Evolutionary conservation across 1,284 basidiomycete genomes (phyloP).

Genomic region (Jaminaea rosea): DNA sequence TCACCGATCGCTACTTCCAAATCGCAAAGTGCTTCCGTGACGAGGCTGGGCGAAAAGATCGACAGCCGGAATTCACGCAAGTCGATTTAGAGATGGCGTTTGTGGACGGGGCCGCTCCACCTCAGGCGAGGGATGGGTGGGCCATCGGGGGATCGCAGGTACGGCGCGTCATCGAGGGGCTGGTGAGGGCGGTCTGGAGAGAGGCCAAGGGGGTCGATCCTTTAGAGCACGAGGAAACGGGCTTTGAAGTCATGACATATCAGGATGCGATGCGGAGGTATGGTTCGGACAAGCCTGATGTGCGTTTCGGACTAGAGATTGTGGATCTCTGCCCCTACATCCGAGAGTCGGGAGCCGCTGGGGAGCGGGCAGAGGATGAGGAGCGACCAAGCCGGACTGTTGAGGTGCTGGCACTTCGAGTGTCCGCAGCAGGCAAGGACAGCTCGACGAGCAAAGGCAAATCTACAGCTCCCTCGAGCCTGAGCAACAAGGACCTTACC

Average conservation of each 20-base stretch:
- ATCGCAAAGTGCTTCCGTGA: constrained; percentile 89
- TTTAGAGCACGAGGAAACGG: not conserved
- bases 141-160: constrained; percentile 54
- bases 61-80: constrained; percentile 94
- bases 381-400: constrained; percentile 7
- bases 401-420: constrained; percentile 22
- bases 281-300: constrained; percentile 92
- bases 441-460: not conserved
- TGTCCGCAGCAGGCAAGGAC: not conserved
- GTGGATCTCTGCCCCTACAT: constrained; percentile 14
- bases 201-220: constrained; percentile 49
- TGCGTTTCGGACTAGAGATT: constrained; percentile 61
- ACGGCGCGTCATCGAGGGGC: constrained; percentile 25
- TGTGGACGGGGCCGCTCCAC: constrained; percentile 63
- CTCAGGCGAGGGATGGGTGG: constrained; percentile 52
- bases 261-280: constrained; percentile 51
- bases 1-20: constrained; percentile 80
- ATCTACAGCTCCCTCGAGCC: not conserved
- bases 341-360: not conserved
- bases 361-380: not conserved
- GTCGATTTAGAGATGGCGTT: constrained; percentile 94
- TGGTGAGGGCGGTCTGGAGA: constrained; percentile 60
- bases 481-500: constrained; percentile 28
- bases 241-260: constrained; percentile 31
- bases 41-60: constrained; percentile 84